A percentile compares a stretch with the other conserved stretches of the same genome.
Evolutionary conservation across 352 stramenopile species (phyloP).

Genomic region (Elongisporangium anandrum): DNA sequence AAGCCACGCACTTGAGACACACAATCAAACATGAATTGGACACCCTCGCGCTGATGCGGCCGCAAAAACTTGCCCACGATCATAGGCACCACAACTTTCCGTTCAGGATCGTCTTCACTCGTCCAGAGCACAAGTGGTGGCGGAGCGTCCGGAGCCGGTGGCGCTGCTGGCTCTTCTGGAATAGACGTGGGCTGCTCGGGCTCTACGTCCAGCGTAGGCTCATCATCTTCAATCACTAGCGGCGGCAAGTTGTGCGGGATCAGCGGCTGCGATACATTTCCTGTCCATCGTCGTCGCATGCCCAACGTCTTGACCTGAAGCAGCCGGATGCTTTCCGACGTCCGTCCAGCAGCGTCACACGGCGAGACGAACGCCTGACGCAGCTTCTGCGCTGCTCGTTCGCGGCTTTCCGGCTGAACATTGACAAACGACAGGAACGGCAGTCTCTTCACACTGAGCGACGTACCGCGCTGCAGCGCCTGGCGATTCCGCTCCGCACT

Average conservation of each 20-base stretch:
- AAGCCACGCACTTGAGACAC: slow-evolving; percentile 72
- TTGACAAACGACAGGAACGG: slow-evolving; percentile 82
- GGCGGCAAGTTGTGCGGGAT: slow-evolving; percentile 61
- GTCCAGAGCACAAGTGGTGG: slow-evolving; percentile 81
- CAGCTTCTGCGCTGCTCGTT: slow-evolving; percentile 49
- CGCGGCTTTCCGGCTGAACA: slow-evolving; percentile 45
- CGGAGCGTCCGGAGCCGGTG: slow-evolving; percentile 24
- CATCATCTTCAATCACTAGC: slow-evolving; percentile 57
- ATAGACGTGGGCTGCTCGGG: slow-evolving; percentile 12
- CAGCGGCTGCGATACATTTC: slow-evolving; percentile 40
- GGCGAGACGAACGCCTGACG: slow-evolving; percentile 77
- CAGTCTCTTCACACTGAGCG: slow-evolving; percentile 66
- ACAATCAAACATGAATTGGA: slow-evolving; percentile 98
- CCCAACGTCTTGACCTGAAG: slow-evolving; percentile 83
- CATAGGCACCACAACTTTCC: slow-evolving; percentile 79
- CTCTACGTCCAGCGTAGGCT: slow-evolving; percentile 23
- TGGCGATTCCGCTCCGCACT: slow-evolving; percentile 42
- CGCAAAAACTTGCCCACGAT: slow-evolving; percentile 94
- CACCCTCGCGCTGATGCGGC: slow-evolving; percentile 94
- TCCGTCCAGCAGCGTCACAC: slow-evolving; percentile 45
- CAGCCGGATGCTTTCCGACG: slow-evolving; percentile 70
- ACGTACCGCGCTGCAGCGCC: slow-evolving; percentile 42
- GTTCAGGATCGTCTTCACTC: slow-evolving; percentile 51
- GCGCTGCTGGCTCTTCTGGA: slow-evolving; percentile 15
- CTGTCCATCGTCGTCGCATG: slow-evolving; percentile 60